phyloP scores from a whole-genome alignment of 768 basidiomycete species.

The Tephrocybe sp. region DNA sequence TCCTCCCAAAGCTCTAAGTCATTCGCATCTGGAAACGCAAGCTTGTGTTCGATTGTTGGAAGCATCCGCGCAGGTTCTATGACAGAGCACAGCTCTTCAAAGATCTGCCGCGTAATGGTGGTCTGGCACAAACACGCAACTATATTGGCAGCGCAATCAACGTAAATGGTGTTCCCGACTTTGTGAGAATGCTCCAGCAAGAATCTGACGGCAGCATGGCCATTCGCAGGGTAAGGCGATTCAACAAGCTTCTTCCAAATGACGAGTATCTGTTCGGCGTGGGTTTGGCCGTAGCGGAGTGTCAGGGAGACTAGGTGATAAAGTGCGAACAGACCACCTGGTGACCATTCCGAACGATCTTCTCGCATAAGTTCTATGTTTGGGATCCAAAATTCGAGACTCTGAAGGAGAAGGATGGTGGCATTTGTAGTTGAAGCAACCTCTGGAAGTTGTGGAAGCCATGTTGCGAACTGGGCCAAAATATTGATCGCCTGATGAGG shows the following conservation, averaged over 20 bases:
- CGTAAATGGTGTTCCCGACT: conserved; percentile 76
- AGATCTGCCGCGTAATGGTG: conserved; percentile 66
- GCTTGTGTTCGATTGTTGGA: conserved; percentile 70
- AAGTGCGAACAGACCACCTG: conserved; percentile 63
- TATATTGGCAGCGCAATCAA: conserved; percentile 77
- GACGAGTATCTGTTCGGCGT: conserved; percentile 77
- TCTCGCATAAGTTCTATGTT: conserved; percentile 70
- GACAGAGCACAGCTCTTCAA: conserved; percentile 81
- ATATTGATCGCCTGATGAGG: conserved; percentile 64
- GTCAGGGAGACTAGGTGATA: conserved; percentile 86
- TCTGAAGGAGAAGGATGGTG: conserved; percentile 66
- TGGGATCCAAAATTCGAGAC: conserved; percentile 82
- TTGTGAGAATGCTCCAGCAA: conserved; percentile 86
- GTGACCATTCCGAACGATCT: conserved; percentile 52
- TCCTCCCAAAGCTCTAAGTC: conserved; percentile 81
- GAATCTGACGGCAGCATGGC: conserved; percentile 78
- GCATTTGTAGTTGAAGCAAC: conserved; percentile 44
- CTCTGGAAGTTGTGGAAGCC: conserved; percentile 67
- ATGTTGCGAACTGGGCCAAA: conserved; percentile 66
- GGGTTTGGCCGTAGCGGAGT: conserved; percentile 66
- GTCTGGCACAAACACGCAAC: conserved; percentile 85
- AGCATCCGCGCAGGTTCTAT: conserved; percentile 87
- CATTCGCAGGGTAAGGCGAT: conserved; percentile 67
- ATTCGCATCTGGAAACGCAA: conserved; percentile 57
- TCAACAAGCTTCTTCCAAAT: conserved; percentile 83